Evolutionary conservation across 768 basidiomycete genomes (phyloP).

Genomic region (Psilocybe azurescens): DNA sequence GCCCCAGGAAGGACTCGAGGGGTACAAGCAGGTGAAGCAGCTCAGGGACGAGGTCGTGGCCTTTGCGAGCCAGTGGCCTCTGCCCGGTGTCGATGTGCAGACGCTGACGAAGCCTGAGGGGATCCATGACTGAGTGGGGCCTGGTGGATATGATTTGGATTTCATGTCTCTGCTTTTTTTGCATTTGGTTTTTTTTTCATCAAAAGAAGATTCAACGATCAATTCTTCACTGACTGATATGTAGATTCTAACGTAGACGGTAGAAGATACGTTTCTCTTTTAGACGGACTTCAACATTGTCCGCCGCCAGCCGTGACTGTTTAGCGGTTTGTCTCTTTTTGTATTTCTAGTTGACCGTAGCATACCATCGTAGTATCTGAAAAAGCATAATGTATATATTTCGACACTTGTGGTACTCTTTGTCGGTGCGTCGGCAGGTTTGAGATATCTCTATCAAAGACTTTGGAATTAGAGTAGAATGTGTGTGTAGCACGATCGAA

Average conservation of each 20-base stretch:
- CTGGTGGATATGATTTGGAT: not conserved
- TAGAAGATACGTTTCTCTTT: not conserved
- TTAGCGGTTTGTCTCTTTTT: constrained; percentile 9
- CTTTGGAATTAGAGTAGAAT: too few species aligned
- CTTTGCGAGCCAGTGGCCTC: too few species aligned
- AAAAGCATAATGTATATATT: constrained; percentile 10
- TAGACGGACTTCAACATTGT: constrained; percentile 27
- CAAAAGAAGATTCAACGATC: constrained; percentile 29
- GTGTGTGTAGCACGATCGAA: too few species aligned
- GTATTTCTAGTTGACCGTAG: constrained; percentile 22
- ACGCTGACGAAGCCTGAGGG: too few species aligned
- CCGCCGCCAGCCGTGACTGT: constrained; percentile 2
- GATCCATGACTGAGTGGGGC: not conserved
- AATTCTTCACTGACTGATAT: constrained; percentile 10
- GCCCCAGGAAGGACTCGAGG: too few species aligned
- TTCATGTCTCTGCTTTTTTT: not conserved
- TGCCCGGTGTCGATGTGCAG: too few species aligned
- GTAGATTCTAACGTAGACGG: constrained; percentile 10
- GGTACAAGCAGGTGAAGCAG: too few species aligned
- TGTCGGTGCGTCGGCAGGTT: not conserved
- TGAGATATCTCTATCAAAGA: too few species aligned
- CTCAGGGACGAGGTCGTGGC: too few species aligned
- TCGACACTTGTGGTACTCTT: not conserved
- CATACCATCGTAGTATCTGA: constrained; percentile 10
- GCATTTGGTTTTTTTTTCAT: not conserved